Base-by-base conservation (phyloP, 495 filamentous ascomycete genomes). In the Tuber calosporum region DNA sequence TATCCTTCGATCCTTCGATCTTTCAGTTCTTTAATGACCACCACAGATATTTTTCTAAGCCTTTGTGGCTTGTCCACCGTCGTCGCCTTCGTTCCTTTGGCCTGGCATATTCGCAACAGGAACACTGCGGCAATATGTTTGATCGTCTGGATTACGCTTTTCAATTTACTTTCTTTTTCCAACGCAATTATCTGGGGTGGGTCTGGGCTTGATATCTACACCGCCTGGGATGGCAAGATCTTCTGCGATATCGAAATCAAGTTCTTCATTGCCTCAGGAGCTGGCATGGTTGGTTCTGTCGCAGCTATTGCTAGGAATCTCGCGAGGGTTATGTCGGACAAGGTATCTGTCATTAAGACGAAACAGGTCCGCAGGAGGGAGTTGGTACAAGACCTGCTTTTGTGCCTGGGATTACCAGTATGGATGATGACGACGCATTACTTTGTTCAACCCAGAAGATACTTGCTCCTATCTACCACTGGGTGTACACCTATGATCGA, bases 161-260 rank as follows among this genome's bases (percentile, higher is more conserved):
- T 89, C 79, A 93, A 94, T 81, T 9, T 90, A 34, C 85, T 89
- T 82, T 90, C 86, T 76, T 87, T 92, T 76, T 79, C 91, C 85
- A 97, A 97, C 81, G 85, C 91, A 15, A 79, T 95, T 53, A 87
- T 96, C 71, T 99, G 95, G 95, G 88, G 87, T 37, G 87, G 85
- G 22, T 89, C 95, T 81, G 85, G 94, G 76, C 84, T 89, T 53
- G 78, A 80, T 0, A 81, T 77, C 7, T 94, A 91, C n/a, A 66
- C 48, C 11, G 67, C 76, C 89, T 98, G 87, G 86, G 84, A 87
- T 71, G 95, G 95, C 34, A 79, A 83, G 5, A 90, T 89, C 1
- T 88, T 93, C 74, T 99, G 95, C 80, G 95, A 99, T 82, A 81
- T 97, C 38, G 87, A 96, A 81, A 86, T 88, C 69, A 93, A 93